phyloP scores from a whole-genome alignment of 2,329 filamentous ascomycete genomes.

The Cladophialophora immunda region DNA sequence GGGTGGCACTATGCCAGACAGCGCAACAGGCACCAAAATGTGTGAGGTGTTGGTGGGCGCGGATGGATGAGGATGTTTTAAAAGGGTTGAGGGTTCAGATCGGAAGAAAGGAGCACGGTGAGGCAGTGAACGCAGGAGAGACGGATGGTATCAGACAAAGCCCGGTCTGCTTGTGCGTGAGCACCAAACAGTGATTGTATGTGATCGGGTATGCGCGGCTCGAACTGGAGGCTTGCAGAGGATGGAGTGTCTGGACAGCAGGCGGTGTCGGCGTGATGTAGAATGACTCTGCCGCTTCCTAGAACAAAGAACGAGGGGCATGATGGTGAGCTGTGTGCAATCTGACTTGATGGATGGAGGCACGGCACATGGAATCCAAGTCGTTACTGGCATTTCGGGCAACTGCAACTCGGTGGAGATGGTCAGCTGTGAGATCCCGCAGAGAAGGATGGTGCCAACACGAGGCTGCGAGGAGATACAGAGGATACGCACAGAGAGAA shows the following conservation, averaged over 20 bases:
- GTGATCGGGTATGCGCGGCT: slow-evolving; percentile 1
- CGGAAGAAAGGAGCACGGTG: neutral
- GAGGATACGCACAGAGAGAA: neutral
- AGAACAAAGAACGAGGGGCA: neutral
- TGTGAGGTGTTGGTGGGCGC: neutral
- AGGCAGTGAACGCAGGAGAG: slow-evolving; percentile 7
- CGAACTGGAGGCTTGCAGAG: neutral
- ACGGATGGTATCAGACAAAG: neutral
- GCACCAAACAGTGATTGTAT: neutral
- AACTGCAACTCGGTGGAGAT: slow-evolving; percentile 25
- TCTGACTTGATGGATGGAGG: neutral
- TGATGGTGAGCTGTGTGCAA: neutral
- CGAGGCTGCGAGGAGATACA: neutral
- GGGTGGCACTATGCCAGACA: neutral
- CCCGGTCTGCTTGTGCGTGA: neutral
- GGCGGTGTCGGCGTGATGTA: neutral
- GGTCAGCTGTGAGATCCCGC: slow-evolving; percentile 10
- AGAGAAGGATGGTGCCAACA: neutral
- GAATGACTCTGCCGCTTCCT: neutral
- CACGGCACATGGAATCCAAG: slow-evolving; percentile 1
- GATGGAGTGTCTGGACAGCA: neutral
- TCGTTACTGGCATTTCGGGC: slow-evolving; percentile 16
- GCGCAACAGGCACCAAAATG: neutral
- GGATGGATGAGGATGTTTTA: neutral
- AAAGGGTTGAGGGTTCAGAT: neutral